phyloP scores from a whole-genome alignment of 179 eudicot species.

The Beta lomatogona region DNA sequence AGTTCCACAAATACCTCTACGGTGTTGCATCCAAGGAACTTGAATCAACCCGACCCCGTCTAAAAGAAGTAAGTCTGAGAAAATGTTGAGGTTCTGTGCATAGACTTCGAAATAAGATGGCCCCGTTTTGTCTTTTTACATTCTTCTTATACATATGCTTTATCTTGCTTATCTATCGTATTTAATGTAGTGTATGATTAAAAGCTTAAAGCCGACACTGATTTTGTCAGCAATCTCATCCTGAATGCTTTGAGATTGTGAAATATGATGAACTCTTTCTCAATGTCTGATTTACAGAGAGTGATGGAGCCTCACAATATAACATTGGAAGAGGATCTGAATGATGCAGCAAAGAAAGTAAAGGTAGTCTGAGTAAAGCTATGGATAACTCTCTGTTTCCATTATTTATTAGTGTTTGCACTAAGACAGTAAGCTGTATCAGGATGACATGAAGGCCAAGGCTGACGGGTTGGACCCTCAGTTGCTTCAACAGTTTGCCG shows the following conservation, averaged over 20 bases:
- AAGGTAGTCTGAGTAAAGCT: conserved; percentile 38
- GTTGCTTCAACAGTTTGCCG: conserved; percentile 58
- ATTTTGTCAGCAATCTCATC: neutral
- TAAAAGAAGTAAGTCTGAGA: conserved; percentile 56
- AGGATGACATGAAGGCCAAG: conserved; percentile 72
- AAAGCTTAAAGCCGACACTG: neutral
- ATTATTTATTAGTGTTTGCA: neutral
- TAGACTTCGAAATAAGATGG: neutral
- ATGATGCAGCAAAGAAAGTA: conserved; percentile 64
- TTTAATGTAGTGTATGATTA: neutral
- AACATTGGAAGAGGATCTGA: conserved; percentile 74
- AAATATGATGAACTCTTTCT: neutral
- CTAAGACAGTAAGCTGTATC: conserved; percentile 10
- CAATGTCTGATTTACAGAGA: conserved; percentile 39
- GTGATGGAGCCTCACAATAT: conserved; percentile 66
- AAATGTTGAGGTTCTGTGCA: neutral
- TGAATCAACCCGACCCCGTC: conserved; percentile 54
- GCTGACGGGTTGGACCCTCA: conserved; percentile 54
- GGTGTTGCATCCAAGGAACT: conserved; percentile 60
- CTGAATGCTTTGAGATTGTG: neutral
- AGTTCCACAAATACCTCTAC: conserved; percentile 63
- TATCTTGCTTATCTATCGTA: neutral
- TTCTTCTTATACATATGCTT: neutral
- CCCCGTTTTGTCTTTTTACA: neutral
- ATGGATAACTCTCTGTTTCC: neutral